Evolutionary conservation across 2,329 filamentous ascomycete species (phyloP), one percentile per base, ranked within the genome.

Genomic region (Sporothrix brasiliensis): DNA sequence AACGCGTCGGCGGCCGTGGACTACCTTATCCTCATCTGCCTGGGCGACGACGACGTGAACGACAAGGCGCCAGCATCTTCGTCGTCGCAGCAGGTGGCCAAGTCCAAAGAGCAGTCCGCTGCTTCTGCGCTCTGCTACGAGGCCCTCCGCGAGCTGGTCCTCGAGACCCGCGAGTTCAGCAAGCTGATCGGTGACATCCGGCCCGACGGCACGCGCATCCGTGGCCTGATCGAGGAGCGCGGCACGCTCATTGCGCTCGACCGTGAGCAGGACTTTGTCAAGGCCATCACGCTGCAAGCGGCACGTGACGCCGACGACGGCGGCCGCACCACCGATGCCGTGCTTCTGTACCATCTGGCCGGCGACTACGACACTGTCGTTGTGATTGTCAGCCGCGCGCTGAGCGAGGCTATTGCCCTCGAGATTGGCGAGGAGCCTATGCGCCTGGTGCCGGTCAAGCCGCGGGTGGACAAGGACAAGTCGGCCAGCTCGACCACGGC

Each of bases 91-190:
- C 47, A 16, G 24, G 87, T 92, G 70, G 84, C 19, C 63, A 66
- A 66, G 47, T 27, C 41, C 47, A 69, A 67, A 21, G 56, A 61
- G n/a, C 63, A 60, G 39, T 68, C 88, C 87, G 72, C 89, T 90
- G 56, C 94, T 97, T 78, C 87, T 89, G 68, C 88, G 63, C 87
- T 97, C 50, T 98, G 94, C 80, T 93, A 97, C 79, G 93, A 97
- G 79, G 94, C 93, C 7, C 84, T 99, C 70, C 92, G 94, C 49
- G 95, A 98, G 80, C 89, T 98, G 70, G 93, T 97, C 34, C 85
- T 99, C n/a, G 95, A 99, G 81, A 97, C 94, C 24, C 89, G 94
- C 74, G 95, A 99, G 78, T 99, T 98, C 80, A 94, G 94, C 77
- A 92, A 93, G 77, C 84, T 99, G 16, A 89, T 99, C 65, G 95